A percentile compares a stretch with the other conserved stretches of the same genome.
Evolutionary conservation across 2,329 filamentous ascomycete genomes (phyloP).

Genomic region (Hypoxylon sp.): DNA sequence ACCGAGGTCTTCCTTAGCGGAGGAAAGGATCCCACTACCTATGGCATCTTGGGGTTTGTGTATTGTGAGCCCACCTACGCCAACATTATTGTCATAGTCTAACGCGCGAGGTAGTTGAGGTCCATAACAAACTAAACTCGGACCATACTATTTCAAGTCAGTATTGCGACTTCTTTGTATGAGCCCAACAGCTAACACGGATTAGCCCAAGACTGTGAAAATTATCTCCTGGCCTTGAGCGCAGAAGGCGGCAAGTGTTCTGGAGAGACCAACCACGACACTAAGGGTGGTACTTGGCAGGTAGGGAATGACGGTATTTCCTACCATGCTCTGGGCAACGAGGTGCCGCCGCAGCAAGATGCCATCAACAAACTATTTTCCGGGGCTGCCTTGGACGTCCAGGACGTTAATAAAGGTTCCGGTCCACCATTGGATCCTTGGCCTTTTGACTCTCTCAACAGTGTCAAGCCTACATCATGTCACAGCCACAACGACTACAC

Average conservation of each 20-base stretch:
- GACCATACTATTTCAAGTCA: constrained; percentile 48
- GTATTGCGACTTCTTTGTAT: constrained; percentile 13
- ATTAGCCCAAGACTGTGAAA: constrained; percentile 45
- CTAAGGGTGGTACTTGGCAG: constrained; percentile 51
- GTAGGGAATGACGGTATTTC: constrained; percentile 47
- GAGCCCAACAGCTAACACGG: constrained; percentile 25
- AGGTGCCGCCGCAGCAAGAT: constrained; percentile 47
- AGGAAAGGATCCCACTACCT: constrained; percentile 44
- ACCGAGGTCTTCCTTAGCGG: constrained; percentile 50
- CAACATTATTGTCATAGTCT: not conserved
- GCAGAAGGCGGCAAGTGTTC: constrained; percentile 44
- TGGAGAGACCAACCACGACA: constrained; percentile 47
- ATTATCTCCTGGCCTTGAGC: constrained; percentile 46
- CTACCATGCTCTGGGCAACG: constrained; percentile 48
- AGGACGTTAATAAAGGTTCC: constrained; percentile 46
- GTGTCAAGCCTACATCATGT: constrained; percentile 45
- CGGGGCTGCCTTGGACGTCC: constrained; percentile 41
- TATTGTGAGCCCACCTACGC: constrained; percentile 45
- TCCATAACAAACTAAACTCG: constrained; percentile 48
- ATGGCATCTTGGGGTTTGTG: constrained; percentile 50
- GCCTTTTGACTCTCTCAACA: constrained; percentile 47
- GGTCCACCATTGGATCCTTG: constrained; percentile 48
- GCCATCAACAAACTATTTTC: constrained; percentile 48
- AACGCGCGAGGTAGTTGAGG: constrained; percentile 45
- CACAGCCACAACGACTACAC: constrained; percentile 52